These are phyloP conservation scores for Cryptosporidium felis DNA, from an alignment of 169 alveolate genomes.

Conservation along the genomic window DNA sequence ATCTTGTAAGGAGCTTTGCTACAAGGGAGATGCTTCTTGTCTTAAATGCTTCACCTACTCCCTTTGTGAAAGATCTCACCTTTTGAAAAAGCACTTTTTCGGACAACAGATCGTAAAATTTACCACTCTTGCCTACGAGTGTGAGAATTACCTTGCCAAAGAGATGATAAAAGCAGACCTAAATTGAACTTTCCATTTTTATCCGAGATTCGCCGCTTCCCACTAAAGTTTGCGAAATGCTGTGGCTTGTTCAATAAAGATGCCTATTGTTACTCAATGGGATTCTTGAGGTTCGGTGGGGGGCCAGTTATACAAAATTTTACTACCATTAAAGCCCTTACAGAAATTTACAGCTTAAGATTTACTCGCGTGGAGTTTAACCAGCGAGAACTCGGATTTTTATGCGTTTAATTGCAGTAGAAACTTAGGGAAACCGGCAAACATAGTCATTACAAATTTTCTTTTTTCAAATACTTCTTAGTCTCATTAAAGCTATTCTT, in stretches of 20 bases:
- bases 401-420: no score
- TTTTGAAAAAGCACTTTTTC: neutral
- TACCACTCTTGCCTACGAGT: neutral
- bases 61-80: neutral
- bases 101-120: neutral
- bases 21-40: neutral
- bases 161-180: neutral
- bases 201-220: neutral
- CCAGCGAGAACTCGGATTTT: no score
- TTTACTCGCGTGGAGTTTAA: no score
- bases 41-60: neutral
- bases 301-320: neutral
- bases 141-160: neutral
- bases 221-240: neutral
- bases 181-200: neutral
- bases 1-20: neutral
- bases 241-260: neutral
- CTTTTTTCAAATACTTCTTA: no score
- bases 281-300: neutral
- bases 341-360: no score
- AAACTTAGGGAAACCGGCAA: no score
- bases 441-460: no score
- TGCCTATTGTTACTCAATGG: no score
- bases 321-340: neutral
- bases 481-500: no score